Conservation (phyloP, 2,329 filamentous ascomycete genomes). For the Drechslerella dactyloides region DNA sequence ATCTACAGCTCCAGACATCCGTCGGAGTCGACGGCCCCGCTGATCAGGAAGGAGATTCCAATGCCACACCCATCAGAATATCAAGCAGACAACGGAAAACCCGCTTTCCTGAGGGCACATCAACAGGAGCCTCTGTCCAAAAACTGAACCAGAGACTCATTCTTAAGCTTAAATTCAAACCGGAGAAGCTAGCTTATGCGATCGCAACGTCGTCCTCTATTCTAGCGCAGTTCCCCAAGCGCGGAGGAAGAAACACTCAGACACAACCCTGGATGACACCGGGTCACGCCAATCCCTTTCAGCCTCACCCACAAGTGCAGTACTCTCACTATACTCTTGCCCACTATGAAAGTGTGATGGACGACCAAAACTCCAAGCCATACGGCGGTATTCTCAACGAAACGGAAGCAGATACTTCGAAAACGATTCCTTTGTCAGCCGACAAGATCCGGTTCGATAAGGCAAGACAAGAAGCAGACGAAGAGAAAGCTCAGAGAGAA, state of each 20-base stretch:
- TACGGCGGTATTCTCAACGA: constrained; percentile 94
- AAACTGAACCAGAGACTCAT: constrained; percentile 31
- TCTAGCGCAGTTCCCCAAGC: constrained; percentile 37
- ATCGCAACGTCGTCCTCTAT: constrained; percentile 43
- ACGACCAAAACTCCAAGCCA: constrained; percentile 67
- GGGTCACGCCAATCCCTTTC: constrained; percentile 31
- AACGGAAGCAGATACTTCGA: constrained; percentile 85
- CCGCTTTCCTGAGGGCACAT: constrained; percentile 34
- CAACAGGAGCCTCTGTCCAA: constrained; percentile 22
- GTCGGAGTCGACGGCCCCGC: constrained; percentile 12
- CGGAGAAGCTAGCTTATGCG: constrained; percentile 44
- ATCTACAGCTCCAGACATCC: constrained; percentile 27
- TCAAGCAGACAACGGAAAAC: constrained; percentile 38
- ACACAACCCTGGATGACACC: constrained; percentile 43
- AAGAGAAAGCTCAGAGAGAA: constrained; percentile 57
- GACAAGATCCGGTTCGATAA: constrained; percentile 88
- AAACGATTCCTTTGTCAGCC: constrained; percentile 78
- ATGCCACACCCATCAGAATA: constrained; percentile 39
- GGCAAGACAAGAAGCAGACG: constrained; percentile 87
- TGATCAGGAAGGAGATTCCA: constrained; percentile 27
- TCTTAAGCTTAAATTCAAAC: constrained; percentile 47
- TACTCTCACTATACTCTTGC: constrained; percentile 43
- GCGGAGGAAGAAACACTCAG: constrained; percentile 23
- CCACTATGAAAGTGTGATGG: constrained; percentile 48
- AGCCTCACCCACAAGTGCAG: constrained; percentile 43